Conservation (phyloP, 148 eudicot genomes). For the Silene conica region DNA sequence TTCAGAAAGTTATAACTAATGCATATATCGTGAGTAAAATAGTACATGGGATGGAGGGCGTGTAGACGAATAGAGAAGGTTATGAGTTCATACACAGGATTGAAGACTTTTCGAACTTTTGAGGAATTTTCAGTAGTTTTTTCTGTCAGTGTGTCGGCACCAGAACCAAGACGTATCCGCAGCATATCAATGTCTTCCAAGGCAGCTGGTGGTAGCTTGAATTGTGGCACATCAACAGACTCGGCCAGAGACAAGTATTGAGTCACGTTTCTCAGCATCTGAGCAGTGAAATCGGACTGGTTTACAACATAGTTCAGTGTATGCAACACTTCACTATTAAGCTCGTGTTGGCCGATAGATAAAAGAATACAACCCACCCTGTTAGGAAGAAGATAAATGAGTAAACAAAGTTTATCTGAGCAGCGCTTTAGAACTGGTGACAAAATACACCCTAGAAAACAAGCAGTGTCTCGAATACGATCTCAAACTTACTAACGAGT, state of each 20-base stretch:
- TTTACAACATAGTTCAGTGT: conserved; percentile 83
- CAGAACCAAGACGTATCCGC: conserved; percentile 34
- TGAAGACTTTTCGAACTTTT: conserved; percentile 62
- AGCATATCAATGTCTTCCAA: conserved; percentile 34
- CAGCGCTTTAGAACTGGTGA: not conserved
- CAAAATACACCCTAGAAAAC: too few relatives aligned
- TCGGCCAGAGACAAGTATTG: conserved; percentile 70
- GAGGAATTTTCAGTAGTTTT: conserved; percentile 71
- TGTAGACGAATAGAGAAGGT: not conserved
- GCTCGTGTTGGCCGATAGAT: conserved; percentile 65
- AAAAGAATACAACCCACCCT: conserved; percentile 85
- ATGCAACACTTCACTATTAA: conserved; percentile 64
- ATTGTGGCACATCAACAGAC: conserved; percentile 35
- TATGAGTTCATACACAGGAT: conserved; percentile 53
- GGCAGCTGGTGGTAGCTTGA: conserved; percentile 32
- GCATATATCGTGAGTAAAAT: not conserved
- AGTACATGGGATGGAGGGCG: not conserved
- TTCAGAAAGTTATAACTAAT: not conserved
- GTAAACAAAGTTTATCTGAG: not conserved
- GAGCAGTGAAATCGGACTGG: conserved; percentile 82
- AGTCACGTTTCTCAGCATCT: conserved; percentile 78
- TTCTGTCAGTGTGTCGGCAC: conserved; percentile 51
- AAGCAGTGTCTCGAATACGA: too few relatives aligned
- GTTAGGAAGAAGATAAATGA: conserved; percentile 1
- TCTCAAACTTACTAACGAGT: not conserved